Base-by-base conservation (phyloP, 2,329 filamentous ascomycete species). In the Ophiocordyceps sinensis region DNA sequence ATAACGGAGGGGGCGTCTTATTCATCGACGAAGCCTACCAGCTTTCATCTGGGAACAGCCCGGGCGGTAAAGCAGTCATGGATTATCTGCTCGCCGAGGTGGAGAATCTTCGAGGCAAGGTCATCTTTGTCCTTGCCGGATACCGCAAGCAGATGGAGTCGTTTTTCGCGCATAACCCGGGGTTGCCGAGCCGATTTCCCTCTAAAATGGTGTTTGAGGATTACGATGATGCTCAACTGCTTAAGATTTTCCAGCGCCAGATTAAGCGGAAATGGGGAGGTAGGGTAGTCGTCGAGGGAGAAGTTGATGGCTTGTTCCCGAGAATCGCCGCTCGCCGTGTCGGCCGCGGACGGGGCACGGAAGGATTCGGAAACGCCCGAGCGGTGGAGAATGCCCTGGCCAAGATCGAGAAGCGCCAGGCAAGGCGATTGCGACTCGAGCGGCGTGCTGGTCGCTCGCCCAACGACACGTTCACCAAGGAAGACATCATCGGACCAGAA, bases 11-110 rank as follows among this genome's bases (percentile, higher is more conserved):
- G 0, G 84, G 84, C 0, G 78, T 78, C 0, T 51, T 85, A 2
- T 88, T 89, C 51, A 79, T 89, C 19, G 84, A 89, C 44, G 83
- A 89, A 54, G 82, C 83, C 0, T 87, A 89, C 50, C 82, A 88
- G 47, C 64, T 89, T 0, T 68, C 75, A 0, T 74, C 73, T 1
- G 71, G 71, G 0, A 72, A 74, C 42, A 80, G 62, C 19, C 50
- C 54, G 3, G 73, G 72, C 0, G 82, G 82, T 0, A 63, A 59
- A 0, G 68, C 70, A 0, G 79, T 86, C 0, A 62, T 89, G 0
- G 82, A 89, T 45, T 84, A 71, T 44, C 62, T 89, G 0, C 68
- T 89, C 0, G 68, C 79, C 0, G 81, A 87, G 49, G 72, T 86
- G 1, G 83, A 88, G 49, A 84, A 85, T 40, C 64, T 76, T 1